These are phyloP conservation scores for Berkeleyomyces basicola DNA, from an alignment of 2,329 filamentous ascomycete genomes.

Conservation along the genomic window DNA sequence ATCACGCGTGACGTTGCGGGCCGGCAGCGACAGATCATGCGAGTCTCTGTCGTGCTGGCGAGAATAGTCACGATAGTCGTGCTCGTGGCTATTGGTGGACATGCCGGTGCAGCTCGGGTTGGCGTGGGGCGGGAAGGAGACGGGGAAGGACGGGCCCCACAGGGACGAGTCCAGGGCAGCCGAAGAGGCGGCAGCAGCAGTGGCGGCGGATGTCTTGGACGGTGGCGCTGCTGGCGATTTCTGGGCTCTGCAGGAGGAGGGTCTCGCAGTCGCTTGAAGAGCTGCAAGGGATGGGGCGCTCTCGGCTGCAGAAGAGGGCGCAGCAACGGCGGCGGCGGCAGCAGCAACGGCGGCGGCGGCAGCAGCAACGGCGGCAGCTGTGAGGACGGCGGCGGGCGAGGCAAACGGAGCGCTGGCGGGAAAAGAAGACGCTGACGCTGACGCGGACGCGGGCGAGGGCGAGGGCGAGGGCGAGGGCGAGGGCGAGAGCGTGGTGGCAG, in stretches of 20 bases:
- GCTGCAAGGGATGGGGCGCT: background rate
- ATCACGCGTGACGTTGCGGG: conserved; percentile 62
- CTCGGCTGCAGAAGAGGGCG: background rate
- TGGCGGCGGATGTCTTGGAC: background rate
- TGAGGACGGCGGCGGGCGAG: background rate
- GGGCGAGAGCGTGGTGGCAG: background rate
- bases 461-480: background rate
- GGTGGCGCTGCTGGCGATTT: background rate
- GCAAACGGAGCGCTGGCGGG: background rate
- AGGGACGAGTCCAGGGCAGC: conserved; percentile 20
- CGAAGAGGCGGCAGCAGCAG: background rate
- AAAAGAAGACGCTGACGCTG: background rate
- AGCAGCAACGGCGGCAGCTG: background rate
- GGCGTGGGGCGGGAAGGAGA: conserved; percentile 14
- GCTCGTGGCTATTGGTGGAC: conserved; percentile 20
- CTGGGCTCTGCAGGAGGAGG: no score
- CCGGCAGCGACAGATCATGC: conserved; percentile 71
- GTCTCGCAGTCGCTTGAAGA: background rate
- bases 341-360: background rate
- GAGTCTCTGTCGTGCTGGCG: conserved; percentile 37
- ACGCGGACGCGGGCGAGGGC: background rate
- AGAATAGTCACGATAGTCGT: conserved; percentile 14
- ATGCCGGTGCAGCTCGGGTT: conserved; percentile 18
- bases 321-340: conserved; percentile 1
- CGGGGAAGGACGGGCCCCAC: conserved; percentile 25